phyloP scores from a whole-genome alignment of 1,284 basidiomycete genomes.

The Fomes fomentarius region DNA sequence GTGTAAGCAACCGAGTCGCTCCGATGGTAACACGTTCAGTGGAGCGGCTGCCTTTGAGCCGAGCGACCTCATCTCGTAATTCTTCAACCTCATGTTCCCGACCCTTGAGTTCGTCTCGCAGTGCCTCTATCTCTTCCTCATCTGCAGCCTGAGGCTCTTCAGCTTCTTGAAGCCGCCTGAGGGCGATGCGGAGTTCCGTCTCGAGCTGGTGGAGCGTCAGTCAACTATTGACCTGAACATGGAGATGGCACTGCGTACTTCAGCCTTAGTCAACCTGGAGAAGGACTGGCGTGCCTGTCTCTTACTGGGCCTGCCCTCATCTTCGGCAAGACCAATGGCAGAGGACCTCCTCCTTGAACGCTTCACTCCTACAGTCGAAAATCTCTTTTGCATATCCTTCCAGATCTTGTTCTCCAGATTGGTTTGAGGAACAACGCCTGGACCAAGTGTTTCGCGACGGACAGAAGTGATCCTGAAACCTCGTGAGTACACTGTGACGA shows the following conservation, averaged over 20 bases:
- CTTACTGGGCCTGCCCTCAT: slow-evolving; percentile 22
- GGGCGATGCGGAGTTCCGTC: slow-evolving; percentile 7
- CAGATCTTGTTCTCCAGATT: slow-evolving; percentile 40
- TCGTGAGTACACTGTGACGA: not conserved
- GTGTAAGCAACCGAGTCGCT: slow-evolving; percentile 10
- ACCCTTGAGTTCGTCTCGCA: slow-evolving; percentile 33
- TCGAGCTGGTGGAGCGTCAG: not conserved
- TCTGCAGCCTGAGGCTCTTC: slow-evolving; percentile 20
- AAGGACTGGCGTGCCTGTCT: slow-evolving; percentile 29
- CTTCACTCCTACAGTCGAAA: slow-evolving; percentile 27
- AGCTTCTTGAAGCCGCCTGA: slow-evolving; percentile 21
- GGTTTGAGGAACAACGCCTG: slow-evolving; percentile 24
- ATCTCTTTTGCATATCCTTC: slow-evolving; percentile 34
- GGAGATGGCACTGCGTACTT: slow-evolving; percentile 33
- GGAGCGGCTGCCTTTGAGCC: slow-evolving; percentile 9
- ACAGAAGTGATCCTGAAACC: slow-evolving; percentile 36
- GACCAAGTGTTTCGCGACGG: slow-evolving; percentile 37
- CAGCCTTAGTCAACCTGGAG: slow-evolving; percentile 44
- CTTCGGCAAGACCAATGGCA: slow-evolving; percentile 15
- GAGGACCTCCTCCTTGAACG: slow-evolving; percentile 18
- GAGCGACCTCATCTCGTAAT: slow-evolving; percentile 32
- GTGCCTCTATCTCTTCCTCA: slow-evolving; percentile 24
- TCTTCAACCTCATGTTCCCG: slow-evolving; percentile 34
- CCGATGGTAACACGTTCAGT: slow-evolving; percentile 3
- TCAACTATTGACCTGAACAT: not conserved